phyloP scores from a whole-genome alignment of 306 rosid species.

The Cyamopsis tetragonoloba region DNA sequence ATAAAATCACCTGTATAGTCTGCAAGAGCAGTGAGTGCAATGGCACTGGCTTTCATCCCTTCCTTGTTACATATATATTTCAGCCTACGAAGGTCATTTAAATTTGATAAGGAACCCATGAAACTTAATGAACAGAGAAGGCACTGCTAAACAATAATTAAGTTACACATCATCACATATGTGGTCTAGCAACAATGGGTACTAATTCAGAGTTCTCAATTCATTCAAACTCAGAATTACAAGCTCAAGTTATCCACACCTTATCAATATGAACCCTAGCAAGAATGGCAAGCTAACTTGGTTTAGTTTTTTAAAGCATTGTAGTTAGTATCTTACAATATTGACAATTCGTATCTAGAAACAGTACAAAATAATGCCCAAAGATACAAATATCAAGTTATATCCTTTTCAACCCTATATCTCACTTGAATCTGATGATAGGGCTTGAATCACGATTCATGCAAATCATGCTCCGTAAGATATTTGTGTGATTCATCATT shows the following conservation, averaged over 20 bases:
- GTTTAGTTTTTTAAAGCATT: neutral
- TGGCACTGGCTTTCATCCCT: slow-evolving; percentile 70
- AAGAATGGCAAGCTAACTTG: neutral
- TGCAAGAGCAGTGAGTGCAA: slow-evolving; percentile 80
- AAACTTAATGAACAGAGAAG: slow-evolving; percentile 18
- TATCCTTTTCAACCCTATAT: too few species aligned
- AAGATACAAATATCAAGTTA: too few species aligned
- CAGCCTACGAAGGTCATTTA: slow-evolving; percentile 46
- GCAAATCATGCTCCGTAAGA: too few species aligned
- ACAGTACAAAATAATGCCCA: too few species aligned
- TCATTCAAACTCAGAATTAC: neutral
- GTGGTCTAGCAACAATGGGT: neutral
- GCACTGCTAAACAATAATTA: neutral
- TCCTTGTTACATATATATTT: slow-evolving; percentile 90
- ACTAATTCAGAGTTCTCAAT: neutral
- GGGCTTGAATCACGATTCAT: too few species aligned
- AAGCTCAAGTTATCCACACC: neutral
- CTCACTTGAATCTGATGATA: too few species aligned
- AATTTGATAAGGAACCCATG: neutral
- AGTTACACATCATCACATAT: neutral
- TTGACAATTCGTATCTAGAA: too few species aligned
- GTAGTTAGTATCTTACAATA: too few species aligned
- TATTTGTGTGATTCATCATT: too few species aligned
- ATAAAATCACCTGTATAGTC: slow-evolving; percentile 69
- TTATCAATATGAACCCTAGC: neutral